Base-by-base conservation (phyloP, 768 basidiomycete genomes). In the Termitomyces eurrhizus region DNA sequence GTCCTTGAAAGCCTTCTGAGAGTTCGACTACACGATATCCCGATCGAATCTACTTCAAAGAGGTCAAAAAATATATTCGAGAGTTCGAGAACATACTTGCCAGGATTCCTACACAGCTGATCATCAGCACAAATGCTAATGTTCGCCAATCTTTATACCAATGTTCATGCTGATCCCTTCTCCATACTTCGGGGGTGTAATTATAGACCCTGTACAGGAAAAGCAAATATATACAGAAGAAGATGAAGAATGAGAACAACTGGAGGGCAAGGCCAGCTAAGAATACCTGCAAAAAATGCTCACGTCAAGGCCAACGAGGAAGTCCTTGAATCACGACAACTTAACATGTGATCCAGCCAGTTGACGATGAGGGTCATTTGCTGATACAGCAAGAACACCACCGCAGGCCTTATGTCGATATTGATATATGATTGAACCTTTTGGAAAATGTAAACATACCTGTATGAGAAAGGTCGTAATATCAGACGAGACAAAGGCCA, bases 381-480 rank as follows among this genome's bases (percentile, higher is more conserved):
- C 72, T 21, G 80, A 79, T 6, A 76, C 75, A 1, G 81, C 77
- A 44, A 84, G 66, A 4, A 75, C 72, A 0, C 83, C 83, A 26
- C 83, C 84, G 26, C 72, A 71, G 16, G 83, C 82, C 80, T 83
- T n/a, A 21, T 18, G 32, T 39, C 18, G 14, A 14, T 32, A n/a
- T 49, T 16, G 35, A 16, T 29, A 62, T 29, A 9, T 44, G n/a
- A 24, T 36, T 24, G 3, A 16, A 24, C 37, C 11, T 5, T 5
- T 26, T 29, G 7, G 16, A 32, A 29, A 48, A 42, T 7, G 51
- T 56, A 32, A 24, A 64, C 63, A 24, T 48, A 81, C 85, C 70
- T 91, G 89, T 48, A 88, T 80, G 5, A 86, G 66, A 74, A 91
- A 89, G 1, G 88, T 88, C 1, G 77, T 75, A 48, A 89, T 72